These are phyloP conservation scores for Rubroboletus pulcherrimus DNA, from an alignment of 768 basidiomycete genomes.

Conservation along the genomic window DNA sequence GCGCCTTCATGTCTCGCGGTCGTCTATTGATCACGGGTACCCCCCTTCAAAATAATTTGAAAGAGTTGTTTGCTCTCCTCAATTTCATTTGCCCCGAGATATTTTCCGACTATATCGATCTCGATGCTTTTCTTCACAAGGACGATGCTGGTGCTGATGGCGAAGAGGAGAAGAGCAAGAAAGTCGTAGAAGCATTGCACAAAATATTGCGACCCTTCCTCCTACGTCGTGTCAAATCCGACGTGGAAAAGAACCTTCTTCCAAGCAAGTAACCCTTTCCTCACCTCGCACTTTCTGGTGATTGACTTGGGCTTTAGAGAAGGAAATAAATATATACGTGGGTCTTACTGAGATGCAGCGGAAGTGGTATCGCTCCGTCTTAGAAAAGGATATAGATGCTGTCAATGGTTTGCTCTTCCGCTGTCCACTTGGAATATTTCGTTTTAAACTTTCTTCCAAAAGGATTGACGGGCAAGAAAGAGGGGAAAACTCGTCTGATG, in stretches of 20 bases:
- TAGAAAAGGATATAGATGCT: conserved; percentile 98
- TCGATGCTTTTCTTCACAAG: conserved; percentile 93
- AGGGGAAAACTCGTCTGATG: conserved; percentile 95
- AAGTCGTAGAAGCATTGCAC: conserved; percentile 94
- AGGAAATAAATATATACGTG: conserved; percentile 98
- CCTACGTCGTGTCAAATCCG: conserved; percentile 88
- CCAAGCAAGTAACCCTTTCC: conserved; percentile 56
- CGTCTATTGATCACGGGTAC: conserved; percentile 95
- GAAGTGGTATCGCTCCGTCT: conserved; percentile 94
- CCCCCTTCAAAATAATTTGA: conserved; percentile 93
- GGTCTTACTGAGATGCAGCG: conserved; percentile 96
- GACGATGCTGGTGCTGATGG: conserved; percentile 63
- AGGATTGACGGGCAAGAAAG: conserved; percentile 95
- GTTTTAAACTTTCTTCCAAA: not conserved
- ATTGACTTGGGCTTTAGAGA: conserved; percentile 50
- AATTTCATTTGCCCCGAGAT: conserved; percentile 98
- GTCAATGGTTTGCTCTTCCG: conserved; percentile 69
- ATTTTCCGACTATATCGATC: conserved; percentile 84
- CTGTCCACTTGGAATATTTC: not conserved
- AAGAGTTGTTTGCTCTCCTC: conserved; percentile 87
- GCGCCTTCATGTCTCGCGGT: conserved; percentile 84
- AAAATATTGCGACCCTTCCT: conserved; percentile 96
- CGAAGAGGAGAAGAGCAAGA: conserved; percentile 84
- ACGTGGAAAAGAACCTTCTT: conserved; percentile 93
- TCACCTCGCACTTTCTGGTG: not conserved